Evolutionary conservation across 2,329 filamentous ascomycete genomes (phyloP).

Genomic region (Rhinocladiella mackenziei): DNA sequence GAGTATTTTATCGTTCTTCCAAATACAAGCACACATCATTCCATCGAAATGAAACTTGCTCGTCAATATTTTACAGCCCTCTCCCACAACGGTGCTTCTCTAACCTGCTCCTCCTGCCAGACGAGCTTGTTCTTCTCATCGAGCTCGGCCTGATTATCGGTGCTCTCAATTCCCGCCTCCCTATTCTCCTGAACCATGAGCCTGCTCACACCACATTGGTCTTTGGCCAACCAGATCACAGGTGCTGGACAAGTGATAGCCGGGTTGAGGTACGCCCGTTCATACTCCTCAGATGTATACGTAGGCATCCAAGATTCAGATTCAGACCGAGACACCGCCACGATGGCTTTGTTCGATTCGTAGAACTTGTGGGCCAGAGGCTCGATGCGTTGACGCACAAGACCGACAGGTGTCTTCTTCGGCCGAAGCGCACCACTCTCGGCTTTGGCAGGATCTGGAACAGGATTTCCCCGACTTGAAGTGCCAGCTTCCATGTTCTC

Average conservation of each 20-base stretch:
- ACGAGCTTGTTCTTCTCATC: conserved; percentile 65
- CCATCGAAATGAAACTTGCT: background rate
- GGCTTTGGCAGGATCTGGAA: conserved; percentile 27
- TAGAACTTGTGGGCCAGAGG: conserved; percentile 23
- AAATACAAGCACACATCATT: too few species aligned
- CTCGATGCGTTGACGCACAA: conserved; percentile 18
- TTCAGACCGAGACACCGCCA: conserved; percentile 56
- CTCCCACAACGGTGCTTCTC: conserved; percentile 21
- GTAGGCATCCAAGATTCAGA: conserved; percentile 61
- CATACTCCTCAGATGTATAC: conserved; percentile 60
- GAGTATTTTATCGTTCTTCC: conserved; percentile 1
- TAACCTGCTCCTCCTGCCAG: conserved; percentile 53
- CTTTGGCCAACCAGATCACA: conserved; percentile 75
- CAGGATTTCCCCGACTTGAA: conserved; percentile 19
- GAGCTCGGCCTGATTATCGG: conserved; percentile 68
- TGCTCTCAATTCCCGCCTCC: conserved; percentile 65
- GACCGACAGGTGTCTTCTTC: conserved; percentile 28
- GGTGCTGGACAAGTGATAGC: conserved; percentile 60
- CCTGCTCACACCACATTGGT: conserved; percentile 67
- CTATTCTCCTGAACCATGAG: conserved; percentile 72
- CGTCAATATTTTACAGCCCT: conserved; percentile 21
- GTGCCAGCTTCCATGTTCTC: conserved; percentile 14
- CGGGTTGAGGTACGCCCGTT: conserved; percentile 70
- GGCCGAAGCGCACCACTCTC: conserved; percentile 25
- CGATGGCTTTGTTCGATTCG: conserved; percentile 49